Conservation (phyloP, 116 monocot genomes). For the Posidonia oceanica region DNA sequence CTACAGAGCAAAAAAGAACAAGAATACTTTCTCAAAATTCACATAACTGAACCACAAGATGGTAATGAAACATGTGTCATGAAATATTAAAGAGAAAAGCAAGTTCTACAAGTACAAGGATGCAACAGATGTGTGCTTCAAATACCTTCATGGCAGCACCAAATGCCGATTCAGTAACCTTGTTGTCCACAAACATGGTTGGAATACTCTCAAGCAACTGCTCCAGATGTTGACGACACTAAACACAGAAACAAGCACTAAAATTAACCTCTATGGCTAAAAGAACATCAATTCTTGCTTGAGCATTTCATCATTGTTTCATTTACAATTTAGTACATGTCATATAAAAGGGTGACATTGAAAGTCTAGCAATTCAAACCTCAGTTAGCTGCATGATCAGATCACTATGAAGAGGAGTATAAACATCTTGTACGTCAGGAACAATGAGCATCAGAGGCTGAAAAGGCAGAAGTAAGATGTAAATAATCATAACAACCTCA, state of each 20-base stretch:
- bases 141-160: constrained; percentile 87
- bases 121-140: not conserved
- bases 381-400: constrained; percentile 74
- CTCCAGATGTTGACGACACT: constrained; percentile 89
- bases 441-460: constrained; percentile 98
- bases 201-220: constrained; percentile 89
- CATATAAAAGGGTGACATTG: constrained; percentile 1
- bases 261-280: not conserved
- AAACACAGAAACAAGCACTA: not conserved
- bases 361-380: constrained; percentile 33
- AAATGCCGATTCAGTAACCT: constrained; percentile 86
- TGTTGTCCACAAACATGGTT: constrained; percentile 76
- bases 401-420: constrained; percentile 85
- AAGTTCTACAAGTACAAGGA: not conserved
- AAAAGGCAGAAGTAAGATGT: not conserved
- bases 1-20: no score
- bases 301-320: not conserved
- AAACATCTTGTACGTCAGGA: constrained; percentile 96
- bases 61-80: not conserved
- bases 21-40: no score
- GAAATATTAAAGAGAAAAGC: no score
- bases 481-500: not conserved
- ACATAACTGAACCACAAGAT: not conserved
- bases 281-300: not conserved
- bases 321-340: not conserved